phyloP scores from a whole-genome alignment of 495 filamentous ascomycete genomes.

The Neurospora tetrasperma region DNA sequence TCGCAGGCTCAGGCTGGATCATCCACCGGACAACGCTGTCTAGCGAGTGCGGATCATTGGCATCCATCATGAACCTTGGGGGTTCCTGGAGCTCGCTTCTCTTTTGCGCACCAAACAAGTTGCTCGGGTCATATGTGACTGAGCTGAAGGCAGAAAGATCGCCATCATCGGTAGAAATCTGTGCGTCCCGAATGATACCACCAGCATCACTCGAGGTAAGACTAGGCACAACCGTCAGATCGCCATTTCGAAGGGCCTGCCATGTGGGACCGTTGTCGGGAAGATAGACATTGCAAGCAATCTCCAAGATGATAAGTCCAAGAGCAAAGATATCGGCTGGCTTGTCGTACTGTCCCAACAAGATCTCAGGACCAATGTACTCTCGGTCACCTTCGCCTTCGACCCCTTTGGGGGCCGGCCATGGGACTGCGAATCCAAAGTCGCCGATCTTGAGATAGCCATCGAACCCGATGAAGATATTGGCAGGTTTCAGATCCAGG shows the following conservation, averaged over 20 bases:
- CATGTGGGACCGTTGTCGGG: slow-evolving; percentile 86
- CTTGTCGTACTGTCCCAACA: slow-evolving; percentile 75
- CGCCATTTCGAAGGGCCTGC: slow-evolving; percentile 76
- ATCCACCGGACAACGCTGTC: slow-evolving; percentile 83
- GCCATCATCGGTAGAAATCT: slow-evolving; percentile 23
- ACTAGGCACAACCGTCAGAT: slow-evolving; percentile 75
- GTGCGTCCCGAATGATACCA: slow-evolving; percentile 58
- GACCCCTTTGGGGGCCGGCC: slow-evolving; percentile 63
- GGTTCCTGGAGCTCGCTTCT: slow-evolving; percentile 63
- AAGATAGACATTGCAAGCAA: slow-evolving; percentile 80
- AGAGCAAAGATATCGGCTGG: slow-evolving; percentile 89
- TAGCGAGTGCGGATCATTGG: slow-evolving; percentile 55
- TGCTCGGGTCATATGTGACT: slow-evolving; percentile 22
- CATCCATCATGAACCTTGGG: slow-evolving; percentile 77
- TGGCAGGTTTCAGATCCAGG: slow-evolving; percentile 91
- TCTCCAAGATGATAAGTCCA: slow-evolving; percentile 87
- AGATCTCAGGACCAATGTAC: slow-evolving; percentile 88
- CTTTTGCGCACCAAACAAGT: slow-evolving; percentile 39
- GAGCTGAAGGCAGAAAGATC: neutral
- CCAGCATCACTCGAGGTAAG: slow-evolving; percentile 68
- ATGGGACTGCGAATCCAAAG: slow-evolving; percentile 81
- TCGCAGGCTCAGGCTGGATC: slow-evolving; percentile 63
- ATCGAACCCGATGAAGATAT: slow-evolving; percentile 83
- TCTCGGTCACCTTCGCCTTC: slow-evolving; percentile 92
- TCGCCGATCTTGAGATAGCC: slow-evolving; percentile 91